Conservation (phyloP, 148 eudicot genomes). For the Fallopia convolvulus region DNA sequence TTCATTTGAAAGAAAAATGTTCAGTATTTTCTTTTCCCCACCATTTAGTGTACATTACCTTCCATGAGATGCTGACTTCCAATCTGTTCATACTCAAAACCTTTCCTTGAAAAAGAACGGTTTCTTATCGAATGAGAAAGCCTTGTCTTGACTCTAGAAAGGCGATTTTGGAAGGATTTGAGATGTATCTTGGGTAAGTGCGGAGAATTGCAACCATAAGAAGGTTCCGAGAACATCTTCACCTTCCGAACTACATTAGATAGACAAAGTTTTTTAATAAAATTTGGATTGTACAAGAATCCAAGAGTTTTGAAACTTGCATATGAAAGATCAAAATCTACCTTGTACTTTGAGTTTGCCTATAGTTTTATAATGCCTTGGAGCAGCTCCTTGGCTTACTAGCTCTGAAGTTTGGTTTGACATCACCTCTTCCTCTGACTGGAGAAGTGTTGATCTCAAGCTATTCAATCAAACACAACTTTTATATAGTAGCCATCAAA, state of each 20-base stretch:
- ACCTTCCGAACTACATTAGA: slow-evolving; percentile 53
- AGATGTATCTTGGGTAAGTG: slow-evolving; percentile 37
- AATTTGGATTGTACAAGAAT: not conserved
- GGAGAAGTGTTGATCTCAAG: slow-evolving; percentile 49
- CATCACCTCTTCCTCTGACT: slow-evolving; percentile 60
- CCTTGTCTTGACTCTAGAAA: slow-evolving; percentile 37
- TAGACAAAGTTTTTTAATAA: not conserved
- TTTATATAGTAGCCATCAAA: no score
- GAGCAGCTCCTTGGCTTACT: slow-evolving; percentile 38
- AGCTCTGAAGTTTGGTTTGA: slow-evolving; percentile 36
- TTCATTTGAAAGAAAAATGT: not conserved
- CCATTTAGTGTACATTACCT: slow-evolving; percentile 10
- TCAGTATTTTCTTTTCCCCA: not conserved
- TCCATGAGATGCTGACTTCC: slow-evolving; percentile 17
- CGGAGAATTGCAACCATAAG: slow-evolving; percentile 46
- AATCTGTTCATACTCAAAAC: slow-evolving; percentile 53
- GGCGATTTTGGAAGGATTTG: slow-evolving; percentile 30
- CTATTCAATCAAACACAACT: slow-evolving; percentile 19
- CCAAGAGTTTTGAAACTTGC: not conserved
- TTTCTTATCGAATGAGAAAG: slow-evolving; percentile 17
- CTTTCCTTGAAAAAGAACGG: slow-evolving; percentile 22
- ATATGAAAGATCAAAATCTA: slow-evolving; percentile 14
- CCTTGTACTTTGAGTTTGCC: slow-evolving; percentile 76
- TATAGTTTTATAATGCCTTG: slow-evolving; percentile 47
- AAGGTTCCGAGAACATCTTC: slow-evolving; percentile 47